phyloP scores from a whole-genome alignment of 768 basidiomycete genomes.

The Serendipita vermifera region DNA sequence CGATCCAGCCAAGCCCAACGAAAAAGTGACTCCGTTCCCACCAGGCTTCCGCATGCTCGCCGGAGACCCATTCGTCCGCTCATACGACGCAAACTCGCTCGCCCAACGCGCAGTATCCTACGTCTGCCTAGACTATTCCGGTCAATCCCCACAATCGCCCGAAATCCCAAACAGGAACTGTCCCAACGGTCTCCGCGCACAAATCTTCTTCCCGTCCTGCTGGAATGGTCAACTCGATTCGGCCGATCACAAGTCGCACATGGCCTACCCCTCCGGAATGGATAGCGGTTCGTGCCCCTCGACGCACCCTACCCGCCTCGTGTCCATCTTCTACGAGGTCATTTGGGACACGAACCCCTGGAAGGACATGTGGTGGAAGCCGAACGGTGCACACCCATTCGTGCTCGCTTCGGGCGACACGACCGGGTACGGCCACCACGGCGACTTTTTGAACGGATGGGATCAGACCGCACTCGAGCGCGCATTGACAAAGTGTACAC shows the following conservation, averaged over 20 bases:
- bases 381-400: conserved; percentile 1
- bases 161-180: not conserved
- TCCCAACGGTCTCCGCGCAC: conserved; percentile 13
- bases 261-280: conserved; percentile 16
- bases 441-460: conserved; percentile 16
- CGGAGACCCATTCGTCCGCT: conserved; percentile 13
- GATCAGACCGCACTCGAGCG: conserved; percentile 15
- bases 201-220: conserved; percentile 16
- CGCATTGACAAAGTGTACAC: conserved; percentile 18
- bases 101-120: conserved; percentile 7
- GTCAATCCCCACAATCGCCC: not conserved
- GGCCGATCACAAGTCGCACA: conserved; percentile 18
- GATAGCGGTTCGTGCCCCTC: conserved; percentile 17
- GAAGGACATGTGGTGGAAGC: conserved; percentile 10
- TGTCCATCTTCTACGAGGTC: conserved; percentile 17
- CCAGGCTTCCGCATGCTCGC: conserved; percentile 14
- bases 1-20: not conserved
- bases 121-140: conserved; percentile 1
- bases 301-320: conserved; percentile 16
- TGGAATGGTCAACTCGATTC: conserved; percentile 20
- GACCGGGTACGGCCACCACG: conserved; percentile 8
- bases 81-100: conserved; percentile 3
- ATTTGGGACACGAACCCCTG: conserved; percentile 12
- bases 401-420: conserved; percentile 10
- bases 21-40: not conserved